phyloP scores from a whole-genome alignment of 2,329 filamentous ascomycete genomes.

The Colletotrichum sp. region DNA sequence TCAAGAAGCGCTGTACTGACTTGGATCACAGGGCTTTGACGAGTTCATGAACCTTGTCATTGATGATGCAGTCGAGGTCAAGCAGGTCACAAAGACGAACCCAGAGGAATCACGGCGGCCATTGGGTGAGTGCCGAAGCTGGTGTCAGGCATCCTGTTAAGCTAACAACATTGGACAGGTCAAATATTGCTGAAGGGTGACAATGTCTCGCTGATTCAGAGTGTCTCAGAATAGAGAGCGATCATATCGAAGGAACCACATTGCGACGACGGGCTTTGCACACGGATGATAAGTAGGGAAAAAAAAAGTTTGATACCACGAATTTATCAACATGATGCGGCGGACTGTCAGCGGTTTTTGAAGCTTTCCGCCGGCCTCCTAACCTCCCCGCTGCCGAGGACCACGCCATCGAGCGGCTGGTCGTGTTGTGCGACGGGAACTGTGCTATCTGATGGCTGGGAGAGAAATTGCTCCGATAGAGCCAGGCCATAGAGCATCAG shows the following conservation, averaged over 20 bases:
- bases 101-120: slow-evolving; percentile 77
- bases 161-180: slow-evolving; percentile 53
- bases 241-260: slow-evolving; percentile 54
- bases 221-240: slow-evolving; percentile 62
- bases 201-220: slow-evolving; percentile 84
- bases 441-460: slow-evolving; percentile 57
- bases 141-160: neutral
- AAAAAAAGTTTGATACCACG: slow-evolving; percentile 20
- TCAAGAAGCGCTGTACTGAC: slow-evolving; percentile 18
- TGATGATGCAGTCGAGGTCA: slow-evolving; percentile 94
- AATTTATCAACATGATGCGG: slow-evolving; percentile 45
- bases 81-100: slow-evolving; percentile 80
- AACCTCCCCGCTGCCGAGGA: slow-evolving; percentile 73
- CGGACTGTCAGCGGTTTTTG: slow-evolving; percentile 33
- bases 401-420: slow-evolving; percentile 78
- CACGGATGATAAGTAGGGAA: neutral
- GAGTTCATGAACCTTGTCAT: slow-evolving; percentile 99
- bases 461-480: slow-evolving; percentile 83
- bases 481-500: slow-evolving; percentile 76
- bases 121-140: slow-evolving; percentile 64
- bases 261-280: neutral
- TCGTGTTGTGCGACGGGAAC: slow-evolving; percentile 81
- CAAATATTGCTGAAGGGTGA: slow-evolving; percentile 89
- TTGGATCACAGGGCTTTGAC: slow-evolving; percentile 78
- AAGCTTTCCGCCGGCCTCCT: slow-evolving; percentile 34